Conservation (phyloP, 2,329 filamentous ascomycete genomes). For the Penicillium sp. region DNA sequence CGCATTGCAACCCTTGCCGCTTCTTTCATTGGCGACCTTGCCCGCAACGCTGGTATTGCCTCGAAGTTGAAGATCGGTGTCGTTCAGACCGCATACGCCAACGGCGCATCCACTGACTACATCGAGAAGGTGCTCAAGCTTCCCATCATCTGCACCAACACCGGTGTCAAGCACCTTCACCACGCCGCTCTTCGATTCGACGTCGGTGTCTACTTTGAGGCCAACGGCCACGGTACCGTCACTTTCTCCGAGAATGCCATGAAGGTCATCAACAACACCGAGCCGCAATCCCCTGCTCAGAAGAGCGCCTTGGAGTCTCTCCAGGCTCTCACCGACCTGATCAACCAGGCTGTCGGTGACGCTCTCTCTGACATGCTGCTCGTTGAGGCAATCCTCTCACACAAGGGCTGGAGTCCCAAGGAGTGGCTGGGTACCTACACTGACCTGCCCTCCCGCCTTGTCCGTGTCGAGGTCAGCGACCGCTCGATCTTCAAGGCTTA, state of each 20-base stretch:
- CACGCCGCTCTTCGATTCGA: conserved; percentile 95
- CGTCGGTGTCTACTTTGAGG: conserved; percentile 97
- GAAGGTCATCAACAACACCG: conserved; percentile 72
- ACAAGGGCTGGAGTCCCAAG: conserved; percentile 86
- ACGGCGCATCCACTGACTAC: conserved; percentile 90
- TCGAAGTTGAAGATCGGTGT: conserved; percentile 87
- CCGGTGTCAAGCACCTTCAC: conserved; percentile 96
- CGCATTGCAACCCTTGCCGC: conserved; percentile 93
- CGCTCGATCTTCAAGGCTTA: conserved; percentile 88
- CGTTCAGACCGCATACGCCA: conserved; percentile 96
- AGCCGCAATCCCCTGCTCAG: conserved; percentile 88
- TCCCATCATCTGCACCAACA: conserved; percentile 88
- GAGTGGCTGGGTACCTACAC: conserved; percentile 94
- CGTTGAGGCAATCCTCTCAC: conserved; percentile 91
- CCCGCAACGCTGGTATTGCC: conserved; percentile 74
- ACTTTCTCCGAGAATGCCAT: conserved; percentile 87
- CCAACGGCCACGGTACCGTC: conserved; percentile 95
- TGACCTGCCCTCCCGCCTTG: conserved; percentile 92
- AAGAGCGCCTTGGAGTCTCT: conserved; percentile 86
- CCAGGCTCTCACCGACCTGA: conserved; percentile 79
- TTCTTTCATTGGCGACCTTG: conserved; percentile 87
- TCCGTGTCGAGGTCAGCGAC: conserved; percentile 85
- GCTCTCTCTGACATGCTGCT: conserved; percentile 94
- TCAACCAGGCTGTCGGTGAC: conserved; percentile 98
- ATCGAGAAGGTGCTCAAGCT: conserved; percentile 84